These are phyloP conservation scores for Globisporangium perplexum DNA, from an alignment of 352 stramenopile species.

Conservation along the genomic window DNA sequence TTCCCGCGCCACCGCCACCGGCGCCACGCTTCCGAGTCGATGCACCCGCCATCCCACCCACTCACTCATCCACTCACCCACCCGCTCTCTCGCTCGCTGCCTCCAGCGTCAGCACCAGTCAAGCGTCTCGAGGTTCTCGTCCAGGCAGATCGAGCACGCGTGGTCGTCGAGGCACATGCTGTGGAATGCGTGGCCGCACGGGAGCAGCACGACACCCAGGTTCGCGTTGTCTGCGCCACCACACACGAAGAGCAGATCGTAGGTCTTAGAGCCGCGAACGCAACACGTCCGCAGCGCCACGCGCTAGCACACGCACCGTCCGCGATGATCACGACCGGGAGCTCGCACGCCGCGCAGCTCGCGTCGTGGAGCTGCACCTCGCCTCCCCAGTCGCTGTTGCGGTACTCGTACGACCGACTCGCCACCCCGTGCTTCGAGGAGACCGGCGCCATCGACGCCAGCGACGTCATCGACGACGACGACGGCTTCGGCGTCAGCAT, in stretches of 20 bases:
- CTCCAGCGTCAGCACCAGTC: conserved; percentile 15
- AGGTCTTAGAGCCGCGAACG: too few species aligned
- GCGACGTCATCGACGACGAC: background rate
- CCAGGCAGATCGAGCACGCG: conserved; percentile 67
- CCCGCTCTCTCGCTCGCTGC: background rate
- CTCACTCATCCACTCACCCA: background rate
- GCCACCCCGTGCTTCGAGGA: conserved; percentile 13
- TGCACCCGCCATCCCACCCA: background rate
- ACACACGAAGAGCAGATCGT: background rate
- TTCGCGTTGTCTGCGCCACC: conserved; percentile 53
- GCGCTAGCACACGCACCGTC: conserved; percentile 72
- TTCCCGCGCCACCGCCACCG: background rate
- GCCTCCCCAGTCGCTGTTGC: conserved; percentile 83
- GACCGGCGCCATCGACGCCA: background rate
- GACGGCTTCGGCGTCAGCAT: background rate
- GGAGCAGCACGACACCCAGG: conserved; percentile 66
- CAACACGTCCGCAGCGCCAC: too few species aligned
- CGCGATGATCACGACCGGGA: conserved; percentile 77
- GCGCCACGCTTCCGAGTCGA: background rate
- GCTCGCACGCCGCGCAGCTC: conserved; percentile 60
- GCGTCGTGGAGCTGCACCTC: conserved; percentile 84
- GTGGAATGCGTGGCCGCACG: conserved; percentile 81
- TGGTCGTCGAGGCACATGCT: conserved; percentile 49
- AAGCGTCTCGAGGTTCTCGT: conserved; percentile 41
- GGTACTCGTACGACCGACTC: conserved; percentile 64